These are phyloP conservation scores for Zygoascus bituminiphila DNA, from an alignment of 805 yeast genomes.

Conservation along the genomic window DNA sequence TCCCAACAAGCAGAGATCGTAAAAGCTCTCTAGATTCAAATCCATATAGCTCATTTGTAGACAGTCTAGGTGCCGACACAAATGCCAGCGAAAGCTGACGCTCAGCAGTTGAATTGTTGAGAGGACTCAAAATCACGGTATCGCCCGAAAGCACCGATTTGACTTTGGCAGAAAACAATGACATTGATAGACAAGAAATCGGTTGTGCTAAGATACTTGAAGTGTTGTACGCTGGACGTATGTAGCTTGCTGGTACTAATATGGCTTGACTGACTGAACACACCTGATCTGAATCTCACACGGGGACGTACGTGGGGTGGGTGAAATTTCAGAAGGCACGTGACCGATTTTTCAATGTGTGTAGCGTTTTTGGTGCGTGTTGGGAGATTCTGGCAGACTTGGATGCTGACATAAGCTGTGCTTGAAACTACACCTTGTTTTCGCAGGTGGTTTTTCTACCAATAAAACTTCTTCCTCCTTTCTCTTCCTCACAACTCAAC, in stretches of 20 bases:
- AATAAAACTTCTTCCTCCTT: conserved; percentile 1
- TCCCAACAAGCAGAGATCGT: conserved; percentile 56
- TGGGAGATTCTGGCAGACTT: not conserved
- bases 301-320: no score
- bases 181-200: no score
- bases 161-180: conserved; percentile 43
- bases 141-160: conserved; percentile 66
- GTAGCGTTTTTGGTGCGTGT: no score
- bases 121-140: conserved; percentile 53
- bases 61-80: conserved; percentile 49
- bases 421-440: not conserved
- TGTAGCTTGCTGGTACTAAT: no score
- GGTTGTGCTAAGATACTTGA: no score
- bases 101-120: conserved; percentile 36
- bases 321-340: no score
- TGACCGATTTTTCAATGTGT: no score
- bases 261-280: no score
- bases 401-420: not conserved
- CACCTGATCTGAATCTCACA: no score
- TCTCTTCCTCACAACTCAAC: conserved; percentile 1
- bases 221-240: no score
- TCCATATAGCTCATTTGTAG: conserved; percentile 36
- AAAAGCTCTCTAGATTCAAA: conserved; percentile 55
- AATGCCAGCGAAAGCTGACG: conserved; percentile 56
- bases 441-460: not conserved